Base-by-base conservation (phyloP, 2,329 filamentous ascomycete species). In the Epichloe sylvatica region DNA sequence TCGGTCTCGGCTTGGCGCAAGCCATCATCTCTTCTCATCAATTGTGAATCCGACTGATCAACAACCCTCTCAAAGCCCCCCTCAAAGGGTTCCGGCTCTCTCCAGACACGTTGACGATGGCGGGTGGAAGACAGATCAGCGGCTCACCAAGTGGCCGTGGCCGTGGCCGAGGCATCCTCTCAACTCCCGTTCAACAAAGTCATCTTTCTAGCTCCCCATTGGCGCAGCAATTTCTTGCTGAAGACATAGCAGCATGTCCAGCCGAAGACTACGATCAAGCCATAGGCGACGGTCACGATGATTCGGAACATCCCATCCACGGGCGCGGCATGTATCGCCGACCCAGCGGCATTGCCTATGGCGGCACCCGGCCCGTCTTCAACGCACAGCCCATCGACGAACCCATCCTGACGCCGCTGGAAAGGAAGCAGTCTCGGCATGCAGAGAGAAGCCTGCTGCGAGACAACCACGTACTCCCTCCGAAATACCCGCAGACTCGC, bases 261-360 rank as follows among this genome's bases (percentile, higher is more conserved):
- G 78, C 81, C 35, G 73, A 78, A 47, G 77, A 78, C 38, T 68
- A 66, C 30, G 60, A 58, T 23, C 62, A 65, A 37, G 59, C 60
- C n/a, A 53, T 47, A 21, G 60, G 60, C 12, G 63, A 61, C 37
- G 57, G 61, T 34, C 59, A 64, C 30, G 57, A 58, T 2, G 66
- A 65, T 4, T 56, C 62, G 47, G 62, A 70, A 46, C 60, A 71
- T 42, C 67, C 67, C 25, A 5, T 25, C 11, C 59, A 61, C 17
- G 67, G 67, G n/a, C 74, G 69, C 49, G 70, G 65, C 61, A 74
- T 73, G 57, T 95, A 92, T 67, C 80, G 85, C 49, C 78, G 88
- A 43, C 86, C 88, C 1, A 85, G 81, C 56, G 84, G 83, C 60
- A 81, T 92, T 41, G 81, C 83, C 33, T 86, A 78, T 52, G 84